These are phyloP conservation scores for Didymella segeticola DNA, from an alignment of 2,329 filamentous ascomycete species.

Conservation along the genomic window DNA sequence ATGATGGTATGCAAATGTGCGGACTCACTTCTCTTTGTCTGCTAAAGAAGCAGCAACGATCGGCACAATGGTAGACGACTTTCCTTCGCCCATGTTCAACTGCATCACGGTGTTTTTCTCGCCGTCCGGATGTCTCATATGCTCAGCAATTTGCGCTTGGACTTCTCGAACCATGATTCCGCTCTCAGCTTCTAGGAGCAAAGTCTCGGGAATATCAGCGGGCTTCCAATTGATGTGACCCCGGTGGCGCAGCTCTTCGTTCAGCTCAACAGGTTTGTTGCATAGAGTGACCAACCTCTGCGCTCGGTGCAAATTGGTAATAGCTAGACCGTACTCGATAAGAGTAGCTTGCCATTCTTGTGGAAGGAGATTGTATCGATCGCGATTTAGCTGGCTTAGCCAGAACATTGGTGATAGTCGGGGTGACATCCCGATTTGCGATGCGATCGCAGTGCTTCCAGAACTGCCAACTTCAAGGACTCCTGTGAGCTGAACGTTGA, in stretches of 20 bases:
- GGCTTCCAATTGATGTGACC: constrained; percentile 66
- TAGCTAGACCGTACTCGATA: constrained; percentile 34
- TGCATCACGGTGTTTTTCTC: constrained; percentile 39
- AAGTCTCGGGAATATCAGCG: constrained; percentile 61
- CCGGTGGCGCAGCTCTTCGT: constrained; percentile 52
- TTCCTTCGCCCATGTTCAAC: constrained; percentile 48
- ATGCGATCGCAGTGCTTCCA: constrained; percentile 4
- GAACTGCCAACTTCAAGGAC: not conserved
- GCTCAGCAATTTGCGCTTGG: constrained; percentile 63
- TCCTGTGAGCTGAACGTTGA: constrained; percentile 12
- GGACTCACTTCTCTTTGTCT: constrained; percentile 48
- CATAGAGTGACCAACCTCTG: constrained; percentile 27
- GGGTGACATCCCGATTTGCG: constrained; percentile 18
- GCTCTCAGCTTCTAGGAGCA: constrained; percentile 70
- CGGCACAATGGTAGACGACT: constrained; percentile 41
- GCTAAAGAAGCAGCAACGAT: constrained; percentile 53
- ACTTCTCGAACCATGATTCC: constrained; percentile 66
- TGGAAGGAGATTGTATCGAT: constrained; percentile 24
- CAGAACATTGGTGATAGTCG: constrained; percentile 34
- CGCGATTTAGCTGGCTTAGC: constrained; percentile 31
- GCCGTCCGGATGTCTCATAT: constrained; percentile 57
- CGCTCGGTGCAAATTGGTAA: constrained; percentile 42
- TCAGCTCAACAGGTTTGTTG: constrained; percentile 27
- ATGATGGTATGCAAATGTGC: not conserved
- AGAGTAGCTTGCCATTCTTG: constrained; percentile 31